Conservation (phyloP, 1,284 basidiomycete species). For the Rhodotorula sp. region DNA sequence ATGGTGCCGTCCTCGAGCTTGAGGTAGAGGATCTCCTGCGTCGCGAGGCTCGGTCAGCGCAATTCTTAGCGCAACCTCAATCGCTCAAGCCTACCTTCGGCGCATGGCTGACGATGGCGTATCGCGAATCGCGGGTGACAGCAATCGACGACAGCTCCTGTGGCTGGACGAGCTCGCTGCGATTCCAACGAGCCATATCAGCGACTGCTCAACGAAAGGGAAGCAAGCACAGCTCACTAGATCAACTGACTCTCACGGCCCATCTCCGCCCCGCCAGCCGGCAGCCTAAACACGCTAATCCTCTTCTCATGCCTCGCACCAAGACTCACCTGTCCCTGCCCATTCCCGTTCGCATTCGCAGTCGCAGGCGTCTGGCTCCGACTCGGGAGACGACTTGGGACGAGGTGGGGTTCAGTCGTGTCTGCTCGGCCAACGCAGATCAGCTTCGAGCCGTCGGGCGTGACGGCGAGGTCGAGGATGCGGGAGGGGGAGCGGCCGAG, state of each 20-base stretch:
- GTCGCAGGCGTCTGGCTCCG: slow-evolving; percentile 45
- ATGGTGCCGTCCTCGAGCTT: slow-evolving; percentile 64
- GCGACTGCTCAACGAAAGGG: neutral
- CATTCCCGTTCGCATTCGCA: neutral
- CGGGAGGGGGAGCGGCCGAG: slow-evolving; percentile 78
- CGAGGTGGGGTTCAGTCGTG: slow-evolving; percentile 27
- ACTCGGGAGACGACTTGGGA: slow-evolving; percentile 14
- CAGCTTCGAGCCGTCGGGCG: slow-evolving; percentile 77
- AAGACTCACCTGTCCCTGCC: slow-evolving; percentile 14
- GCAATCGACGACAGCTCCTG: slow-evolving; percentile 82
- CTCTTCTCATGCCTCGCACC: slow-evolving; percentile 53
- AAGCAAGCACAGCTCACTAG: slow-evolving; percentile 33
- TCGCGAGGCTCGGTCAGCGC: slow-evolving; percentile 28
- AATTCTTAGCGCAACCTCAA: neutral
- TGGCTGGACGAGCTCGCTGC: slow-evolving; percentile 38
- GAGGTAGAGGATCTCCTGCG: slow-evolving; percentile 83
- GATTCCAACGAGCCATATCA: neutral
- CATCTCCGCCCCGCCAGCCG: slow-evolving; percentile 29
- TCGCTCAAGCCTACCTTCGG: slow-evolving; percentile 65
- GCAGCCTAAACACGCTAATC: slow-evolving; percentile 71
- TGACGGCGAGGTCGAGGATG: slow-evolving; percentile 79
- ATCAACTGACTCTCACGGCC: slow-evolving; percentile 50
- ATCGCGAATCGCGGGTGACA: slow-evolving; percentile 80
- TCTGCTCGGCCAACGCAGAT: slow-evolving; percentile 67
- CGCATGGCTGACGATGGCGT: slow-evolving; percentile 79